phyloP scores from a whole-genome alignment of 768 basidiomycete species.

The Leccinellum luteum region DNA sequence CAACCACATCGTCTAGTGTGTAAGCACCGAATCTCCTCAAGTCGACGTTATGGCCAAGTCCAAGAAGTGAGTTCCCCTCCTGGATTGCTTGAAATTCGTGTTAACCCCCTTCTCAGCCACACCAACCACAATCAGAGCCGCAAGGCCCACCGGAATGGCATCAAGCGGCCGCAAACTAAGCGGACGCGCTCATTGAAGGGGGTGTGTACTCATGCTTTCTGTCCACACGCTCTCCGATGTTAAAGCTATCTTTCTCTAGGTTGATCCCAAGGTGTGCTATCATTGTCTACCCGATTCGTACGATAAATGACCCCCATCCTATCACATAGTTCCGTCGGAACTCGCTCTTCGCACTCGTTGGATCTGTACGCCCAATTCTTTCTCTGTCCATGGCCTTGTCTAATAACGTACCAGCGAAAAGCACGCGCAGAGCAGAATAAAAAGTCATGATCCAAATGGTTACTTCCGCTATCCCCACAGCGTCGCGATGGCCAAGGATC shows the following conservation, averaged over 20 bases:
- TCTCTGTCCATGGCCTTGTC: background rate
- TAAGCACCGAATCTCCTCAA: slow-evolving; percentile 3
- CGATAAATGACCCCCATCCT: slow-evolving; percentile 1
- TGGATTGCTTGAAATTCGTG: slow-evolving; percentile 3
- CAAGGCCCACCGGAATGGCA: slow-evolving; percentile 98
- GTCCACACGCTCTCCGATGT: background rate
- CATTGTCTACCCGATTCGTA: background rate
- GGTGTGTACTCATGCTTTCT: slow-evolving; percentile 53
- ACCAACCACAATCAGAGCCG: slow-evolving; percentile 95
- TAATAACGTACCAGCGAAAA: slow-evolving; percentile 46
- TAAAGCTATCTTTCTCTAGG: slow-evolving; percentile 39
- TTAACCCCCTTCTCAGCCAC: slow-evolving; percentile 48
- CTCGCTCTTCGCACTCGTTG: slow-evolving; percentile 64
- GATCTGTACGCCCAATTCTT: slow-evolving; percentile 57
- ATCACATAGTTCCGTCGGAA: slow-evolving; percentile 77
- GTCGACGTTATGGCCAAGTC: slow-evolving; percentile 85
- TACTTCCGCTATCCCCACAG: background rate
- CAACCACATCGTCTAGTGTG: background rate
- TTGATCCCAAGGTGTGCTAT: slow-evolving; percentile 71
- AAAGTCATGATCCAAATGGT: slow-evolving; percentile 33
- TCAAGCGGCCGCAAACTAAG: slow-evolving; percentile 75
- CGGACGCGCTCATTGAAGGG: slow-evolving; percentile 83
- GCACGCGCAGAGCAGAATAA: slow-evolving; percentile 62
- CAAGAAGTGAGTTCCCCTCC: slow-evolving; percentile 70
- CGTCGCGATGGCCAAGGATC: slow-evolving; percentile 2